Evolutionary conservation across 2,329 filamentous ascomycete genomes (phyloP).

Genomic region (Alternaria ethzedia): DNA sequence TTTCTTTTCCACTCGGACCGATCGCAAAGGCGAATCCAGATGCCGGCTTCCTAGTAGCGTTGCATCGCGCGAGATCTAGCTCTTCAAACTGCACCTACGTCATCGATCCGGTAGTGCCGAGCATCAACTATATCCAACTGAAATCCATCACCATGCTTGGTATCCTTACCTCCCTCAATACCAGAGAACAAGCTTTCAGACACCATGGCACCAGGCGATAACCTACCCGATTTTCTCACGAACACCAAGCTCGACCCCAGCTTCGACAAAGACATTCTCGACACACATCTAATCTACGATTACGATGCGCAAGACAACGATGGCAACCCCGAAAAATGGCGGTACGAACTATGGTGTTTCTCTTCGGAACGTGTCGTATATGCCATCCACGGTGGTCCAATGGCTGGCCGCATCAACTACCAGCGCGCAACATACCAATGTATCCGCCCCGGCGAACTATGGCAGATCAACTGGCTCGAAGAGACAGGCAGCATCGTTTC

Average conservation of each 20-base stretch:
- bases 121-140: neutral
- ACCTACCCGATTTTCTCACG: constrained; percentile 33
- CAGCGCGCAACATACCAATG: constrained; percentile 64
- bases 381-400: constrained; percentile 65
- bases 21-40: neutral
- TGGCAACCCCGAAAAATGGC: constrained; percentile 64
- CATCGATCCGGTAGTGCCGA: neutral
- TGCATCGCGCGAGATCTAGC: neutral
- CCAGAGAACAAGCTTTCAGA: neutral
- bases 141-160: neutral
- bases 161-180: neutral
- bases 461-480: constrained; percentile 67
- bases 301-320: constrained; percentile 58
- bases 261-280: constrained; percentile 60
- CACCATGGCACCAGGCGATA: constrained; percentile 32
- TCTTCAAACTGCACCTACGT: neutral
- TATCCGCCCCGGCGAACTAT: constrained; percentile 63
- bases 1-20: neutral
- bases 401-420: constrained; percentile 57
- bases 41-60: neutral
- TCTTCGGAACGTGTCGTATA: constrained; percentile 62
- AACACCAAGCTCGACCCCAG: constrained; percentile 36
- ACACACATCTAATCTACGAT: constrained; percentile 65
- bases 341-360: constrained; percentile 68
- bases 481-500: constrained; percentile 65